Conservation (phyloP, 495 filamentous ascomycete species). For the Penicillium longicatenatum region DNA sequence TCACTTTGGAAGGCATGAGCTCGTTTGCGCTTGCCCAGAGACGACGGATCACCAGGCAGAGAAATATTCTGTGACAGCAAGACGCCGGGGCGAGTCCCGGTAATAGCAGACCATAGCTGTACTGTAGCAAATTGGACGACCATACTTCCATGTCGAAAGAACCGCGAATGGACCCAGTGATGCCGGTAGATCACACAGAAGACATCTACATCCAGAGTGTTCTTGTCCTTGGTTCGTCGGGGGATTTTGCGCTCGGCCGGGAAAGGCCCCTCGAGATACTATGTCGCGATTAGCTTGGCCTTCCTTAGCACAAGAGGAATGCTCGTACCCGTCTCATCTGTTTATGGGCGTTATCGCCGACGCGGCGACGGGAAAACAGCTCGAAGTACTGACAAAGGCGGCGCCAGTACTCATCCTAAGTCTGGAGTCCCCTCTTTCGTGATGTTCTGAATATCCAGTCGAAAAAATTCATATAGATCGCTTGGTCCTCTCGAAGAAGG, state of each 20-base stretch:
- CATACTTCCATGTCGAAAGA: conserved; percentile 29
- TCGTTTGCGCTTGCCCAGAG: conserved; percentile 23
- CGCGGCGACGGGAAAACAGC: conserved; percentile 22
- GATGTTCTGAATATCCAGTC: conserved; percentile 34
- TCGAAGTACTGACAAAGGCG: conserved; percentile 29
- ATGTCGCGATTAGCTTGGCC: not conserved
- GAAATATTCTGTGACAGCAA: conserved; percentile 28
- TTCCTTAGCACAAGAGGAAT: conserved; percentile 2
- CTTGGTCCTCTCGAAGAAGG: conserved; percentile 27
- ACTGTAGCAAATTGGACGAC: conserved; percentile 31
- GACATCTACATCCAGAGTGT: conserved; percentile 11
- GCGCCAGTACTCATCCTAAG: conserved; percentile 35
- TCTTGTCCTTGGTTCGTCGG: conserved; percentile 8
- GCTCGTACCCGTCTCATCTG: conserved; percentile 16
- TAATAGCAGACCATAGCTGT: conserved; percentile 35
- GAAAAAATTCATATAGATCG: conserved; percentile 37
- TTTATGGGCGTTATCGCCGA: conserved; percentile 23
- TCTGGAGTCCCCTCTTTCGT: conserved; percentile 28
- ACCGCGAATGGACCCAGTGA: conserved; percentile 10
- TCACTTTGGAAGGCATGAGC: conserved; percentile 27
- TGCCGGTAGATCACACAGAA: conserved; percentile 14
- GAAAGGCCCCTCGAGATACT: conserved; percentile 1
- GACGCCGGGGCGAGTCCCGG: conserved; percentile 27
- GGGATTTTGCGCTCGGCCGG: conserved; percentile 6
- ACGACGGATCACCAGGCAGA: conserved; percentile 14